Percentiles rank a stretch among this genome's conserved stretches.
Conservation (phyloP, 768 basidiomycete species). For the Leccinum broughii region DNA sequence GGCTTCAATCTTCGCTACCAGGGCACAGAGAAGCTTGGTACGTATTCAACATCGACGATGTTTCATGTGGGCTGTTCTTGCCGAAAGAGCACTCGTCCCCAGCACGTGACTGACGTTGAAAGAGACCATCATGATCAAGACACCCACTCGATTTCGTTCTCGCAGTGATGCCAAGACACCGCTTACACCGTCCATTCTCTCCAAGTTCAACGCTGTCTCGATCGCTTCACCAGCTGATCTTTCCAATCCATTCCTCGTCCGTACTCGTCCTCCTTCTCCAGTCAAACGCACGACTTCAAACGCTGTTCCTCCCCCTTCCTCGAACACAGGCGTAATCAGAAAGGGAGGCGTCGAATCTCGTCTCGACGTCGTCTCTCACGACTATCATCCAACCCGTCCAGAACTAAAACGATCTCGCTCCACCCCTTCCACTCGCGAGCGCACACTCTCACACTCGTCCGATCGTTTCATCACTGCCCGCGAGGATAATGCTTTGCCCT, state of each 20-base stretch:
- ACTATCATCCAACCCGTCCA: conserved; percentile 66
- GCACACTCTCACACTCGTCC: conserved; percentile 38
- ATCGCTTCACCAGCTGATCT: conserved; percentile 44
- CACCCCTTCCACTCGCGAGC: conserved; percentile 56
- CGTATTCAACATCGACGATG: too few relatives aligned
- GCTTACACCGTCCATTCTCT: conserved; percentile 44
- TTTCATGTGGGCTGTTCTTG: too few relatives aligned
- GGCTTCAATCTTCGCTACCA: too few relatives aligned
- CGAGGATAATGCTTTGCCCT: conserved; percentile 54
- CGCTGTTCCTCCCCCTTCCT: conserved; percentile 51
- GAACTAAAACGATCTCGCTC: conserved; percentile 74
- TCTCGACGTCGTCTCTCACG: conserved; percentile 72
- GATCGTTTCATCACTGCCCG: conserved; percentile 75
- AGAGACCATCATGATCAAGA: conserved; percentile 22
- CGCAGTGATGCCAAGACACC: conserved; percentile 53
- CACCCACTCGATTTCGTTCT: conserved; percentile 47
- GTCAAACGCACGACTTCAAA: conserved; percentile 57
- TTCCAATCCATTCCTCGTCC: conserved; percentile 64
- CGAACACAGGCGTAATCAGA: conserved; percentile 73
- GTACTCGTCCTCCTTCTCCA: conserved; percentile 60
- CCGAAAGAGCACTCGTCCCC: too few relatives aligned
- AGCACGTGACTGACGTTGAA: too few relatives aligned
- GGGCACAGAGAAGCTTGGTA: too few relatives aligned
- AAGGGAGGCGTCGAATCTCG: conserved; percentile 78
- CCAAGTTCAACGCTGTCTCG: conserved; percentile 41